Percentiles rank a stretch among this genome's conserved stretches.
Conservation (phyloP, 768 basidiomycete genomes). For the Leucogyrophana mollusca region DNA sequence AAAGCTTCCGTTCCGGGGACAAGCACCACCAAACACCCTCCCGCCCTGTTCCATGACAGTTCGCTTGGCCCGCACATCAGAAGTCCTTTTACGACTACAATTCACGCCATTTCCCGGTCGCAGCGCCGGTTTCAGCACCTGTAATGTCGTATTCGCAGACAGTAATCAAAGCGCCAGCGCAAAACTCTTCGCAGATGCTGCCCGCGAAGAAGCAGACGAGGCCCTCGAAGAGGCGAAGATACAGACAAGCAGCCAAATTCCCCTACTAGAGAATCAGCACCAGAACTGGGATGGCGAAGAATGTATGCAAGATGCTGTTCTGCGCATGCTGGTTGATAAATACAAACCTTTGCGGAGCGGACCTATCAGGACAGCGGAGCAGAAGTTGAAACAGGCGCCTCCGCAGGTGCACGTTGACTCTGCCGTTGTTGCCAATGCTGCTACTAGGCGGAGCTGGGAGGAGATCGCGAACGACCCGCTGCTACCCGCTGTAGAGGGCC, state of each 20-base stretch:
- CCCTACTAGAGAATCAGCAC: constrained; percentile 42
- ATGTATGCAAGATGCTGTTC: constrained; percentile 61
- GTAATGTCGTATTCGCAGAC: constrained; percentile 2
- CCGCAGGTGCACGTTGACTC: constrained; percentile 33
- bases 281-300: constrained; percentile 83
- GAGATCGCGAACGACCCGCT: constrained; percentile 43
- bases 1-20: not conserved
- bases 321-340: constrained; percentile 85
- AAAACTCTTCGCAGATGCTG: constrained; percentile 68
- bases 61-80: not conserved
- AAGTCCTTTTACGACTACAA: not conserved
- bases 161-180: constrained; percentile 43
- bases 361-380: constrained; percentile 56
- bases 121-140: not conserved
- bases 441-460: constrained; percentile 10
- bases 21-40: not conserved
- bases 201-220: constrained; percentile 46
- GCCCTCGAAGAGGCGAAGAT: constrained; percentile 6
- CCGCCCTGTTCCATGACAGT: not conserved
- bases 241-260: constrained; percentile 16
- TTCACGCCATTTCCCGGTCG: too few relatives aligned
- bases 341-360: constrained; percentile 78
- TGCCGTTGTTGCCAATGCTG: not conserved
- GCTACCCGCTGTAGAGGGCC: constrained; percentile 52
- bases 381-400: constrained; percentile 56